Percentiles rank a stretch among this genome's conserved stretches.
These are phyloP conservation scores for Capronia epimyces DNA, from an alignment of 2,329 filamentous ascomycete genomes.

Conservation along the genomic window DNA sequence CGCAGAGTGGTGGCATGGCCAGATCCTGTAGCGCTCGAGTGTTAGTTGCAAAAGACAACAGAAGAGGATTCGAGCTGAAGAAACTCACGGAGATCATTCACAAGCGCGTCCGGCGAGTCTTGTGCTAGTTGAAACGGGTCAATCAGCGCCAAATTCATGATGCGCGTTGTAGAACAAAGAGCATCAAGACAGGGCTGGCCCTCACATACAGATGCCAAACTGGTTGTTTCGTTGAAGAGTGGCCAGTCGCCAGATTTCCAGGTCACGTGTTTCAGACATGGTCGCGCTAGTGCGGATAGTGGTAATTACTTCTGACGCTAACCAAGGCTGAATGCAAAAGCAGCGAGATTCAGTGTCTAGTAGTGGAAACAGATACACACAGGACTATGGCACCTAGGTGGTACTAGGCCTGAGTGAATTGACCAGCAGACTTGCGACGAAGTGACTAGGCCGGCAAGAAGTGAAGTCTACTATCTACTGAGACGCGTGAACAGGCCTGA, in stretches of 20 bases:
- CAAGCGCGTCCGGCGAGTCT: slow-evolving; percentile 87
- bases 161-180: slow-evolving; percentile 13
- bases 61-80: not conserved
- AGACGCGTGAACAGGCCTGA: too few species aligned
- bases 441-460: too few species aligned
- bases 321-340: not conserved
- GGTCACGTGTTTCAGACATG: not conserved
- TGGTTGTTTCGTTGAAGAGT: not conserved
- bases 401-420: too few species aligned
- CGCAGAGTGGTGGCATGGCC: slow-evolving; percentile 64
- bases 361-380: not conserved
- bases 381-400: too few species aligned
- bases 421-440: too few species aligned
- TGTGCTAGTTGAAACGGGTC: slow-evolving; percentile 67
- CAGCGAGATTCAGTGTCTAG: not conserved
- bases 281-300: not conserved
- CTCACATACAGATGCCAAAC: not conserved
- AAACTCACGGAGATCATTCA: slow-evolving; percentile 69
- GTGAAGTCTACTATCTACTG: too few species aligned
- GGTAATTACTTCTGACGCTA: not conserved
- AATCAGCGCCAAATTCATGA: slow-evolving; percentile 66
- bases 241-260: not conserved
- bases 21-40: slow-evolving; percentile 41
- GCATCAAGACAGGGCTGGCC: not conserved
- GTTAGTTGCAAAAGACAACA: not conserved